These are phyloP conservation scores for Fraxinus americana DNA, from an alignment of 257 asterid genomes.

Conservation along the genomic window DNA sequence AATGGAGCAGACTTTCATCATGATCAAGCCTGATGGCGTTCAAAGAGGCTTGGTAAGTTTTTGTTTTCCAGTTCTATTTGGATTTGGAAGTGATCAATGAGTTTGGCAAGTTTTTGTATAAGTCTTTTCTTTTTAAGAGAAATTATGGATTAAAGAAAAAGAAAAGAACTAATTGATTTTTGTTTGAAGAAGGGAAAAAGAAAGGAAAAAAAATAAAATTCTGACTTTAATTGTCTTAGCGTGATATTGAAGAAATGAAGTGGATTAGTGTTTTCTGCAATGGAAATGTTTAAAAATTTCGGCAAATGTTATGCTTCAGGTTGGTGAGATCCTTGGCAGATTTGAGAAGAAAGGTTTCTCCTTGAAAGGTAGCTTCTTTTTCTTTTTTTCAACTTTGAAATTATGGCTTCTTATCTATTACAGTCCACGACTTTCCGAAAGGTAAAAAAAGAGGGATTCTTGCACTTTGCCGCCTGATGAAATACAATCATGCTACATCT, in stretches of 20 bases:
- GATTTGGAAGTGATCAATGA: background rate
- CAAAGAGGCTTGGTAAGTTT: conserved; percentile 50
- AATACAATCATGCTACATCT: too few relatives aligned
- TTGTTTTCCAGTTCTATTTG: background rate
- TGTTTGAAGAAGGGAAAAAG: background rate
- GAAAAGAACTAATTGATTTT: background rate
- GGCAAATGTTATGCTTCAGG: conserved; percentile 26
- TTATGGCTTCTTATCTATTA: background rate
- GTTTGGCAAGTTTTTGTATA: background rate
- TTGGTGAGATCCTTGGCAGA: conserved; percentile 50
- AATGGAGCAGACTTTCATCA: conserved; percentile 61
- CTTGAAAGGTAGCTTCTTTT: conserved; percentile 35
- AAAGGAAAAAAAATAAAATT: too few relatives aligned
- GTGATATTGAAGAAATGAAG: background rate
- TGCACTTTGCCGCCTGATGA: too few relatives aligned
- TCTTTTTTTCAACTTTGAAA: background rate
- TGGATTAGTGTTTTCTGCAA: background rate
- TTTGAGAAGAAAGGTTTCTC: conserved; percentile 60
- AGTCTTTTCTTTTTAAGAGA: background rate
- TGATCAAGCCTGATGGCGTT: conserved; percentile 63
- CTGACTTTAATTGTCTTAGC: background rate
- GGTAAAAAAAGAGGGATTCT: too few relatives aligned
- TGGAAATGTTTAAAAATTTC: background rate
- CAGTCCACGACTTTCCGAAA: too few relatives aligned
- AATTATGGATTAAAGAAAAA: background rate